Evolutionary conservation across 1,284 basidiomycete genomes (phyloP).

Genomic region (Mycosarcoma maydis): DNA sequence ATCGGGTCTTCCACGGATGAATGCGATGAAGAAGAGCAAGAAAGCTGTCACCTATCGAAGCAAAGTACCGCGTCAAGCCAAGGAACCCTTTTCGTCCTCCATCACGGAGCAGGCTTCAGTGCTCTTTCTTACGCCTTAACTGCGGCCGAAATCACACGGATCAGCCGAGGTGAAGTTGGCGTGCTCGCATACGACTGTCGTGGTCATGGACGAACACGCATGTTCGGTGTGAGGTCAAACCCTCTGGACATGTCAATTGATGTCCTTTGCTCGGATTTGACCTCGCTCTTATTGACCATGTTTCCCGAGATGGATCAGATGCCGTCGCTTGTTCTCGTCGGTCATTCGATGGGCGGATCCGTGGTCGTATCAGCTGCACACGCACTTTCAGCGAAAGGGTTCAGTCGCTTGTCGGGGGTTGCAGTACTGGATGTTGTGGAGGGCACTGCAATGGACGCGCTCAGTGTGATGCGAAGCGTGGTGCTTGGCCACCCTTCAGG

Average conservation of each 20-base stretch:
- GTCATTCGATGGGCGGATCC: slow-evolving; percentile 68
- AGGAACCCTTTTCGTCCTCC: slow-evolving; percentile 82
- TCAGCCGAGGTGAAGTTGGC: slow-evolving; percentile 79
- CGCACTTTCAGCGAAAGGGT: slow-evolving; percentile 26
- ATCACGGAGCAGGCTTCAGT: slow-evolving; percentile 92
- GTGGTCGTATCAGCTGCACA: slow-evolving; percentile 54
- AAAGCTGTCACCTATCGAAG: slow-evolving; percentile 50
- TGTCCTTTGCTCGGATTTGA: slow-evolving; percentile 48
- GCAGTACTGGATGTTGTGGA: slow-evolving; percentile 95
- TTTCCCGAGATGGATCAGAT: slow-evolving; percentile 39
- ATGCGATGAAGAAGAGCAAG: slow-evolving; percentile 67
- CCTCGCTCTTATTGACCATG: slow-evolving; percentile 38
- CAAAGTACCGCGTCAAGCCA: slow-evolving; percentile 55
- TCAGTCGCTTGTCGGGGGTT: slow-evolving; percentile 75
- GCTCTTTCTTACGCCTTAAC: slow-evolving; percentile 88
- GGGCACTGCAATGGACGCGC: slow-evolving; percentile 91
- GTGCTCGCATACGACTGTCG: slow-evolving; percentile 85
- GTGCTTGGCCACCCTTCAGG: slow-evolving; percentile 84
- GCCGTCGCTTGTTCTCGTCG: slow-evolving; percentile 58
- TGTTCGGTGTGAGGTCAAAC: slow-evolving; percentile 1
- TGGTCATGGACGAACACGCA: slow-evolving; percentile 75
- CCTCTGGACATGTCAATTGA: slow-evolving; percentile 58
- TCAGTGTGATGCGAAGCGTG: slow-evolving; percentile 88
- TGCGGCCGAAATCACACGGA: slow-evolving; percentile 77
- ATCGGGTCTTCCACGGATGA: slow-evolving; percentile 29